Conservation (phyloP, 352 stramenopile genomes). For the Phytophthora ohioensis region DNA sequence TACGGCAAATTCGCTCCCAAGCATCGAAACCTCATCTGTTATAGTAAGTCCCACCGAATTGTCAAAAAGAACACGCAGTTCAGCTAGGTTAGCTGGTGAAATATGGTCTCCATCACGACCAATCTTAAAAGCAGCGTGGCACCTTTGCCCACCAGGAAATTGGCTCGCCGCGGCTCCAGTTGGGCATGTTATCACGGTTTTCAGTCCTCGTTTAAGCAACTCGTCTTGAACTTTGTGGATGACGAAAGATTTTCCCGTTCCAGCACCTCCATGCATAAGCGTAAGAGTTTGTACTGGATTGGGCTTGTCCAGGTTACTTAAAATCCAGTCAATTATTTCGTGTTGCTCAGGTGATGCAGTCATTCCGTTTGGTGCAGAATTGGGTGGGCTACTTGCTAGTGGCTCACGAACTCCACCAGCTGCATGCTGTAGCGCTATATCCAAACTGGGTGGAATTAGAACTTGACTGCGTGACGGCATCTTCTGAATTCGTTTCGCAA, state of each 20-base stretch:
- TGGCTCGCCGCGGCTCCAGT: conserved; percentile 1
- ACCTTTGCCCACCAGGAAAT: conserved; percentile 5
- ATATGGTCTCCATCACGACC: background rate
- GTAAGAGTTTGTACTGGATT: too few relatives aligned
- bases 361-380: too few relatives aligned
- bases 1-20: conserved; percentile 4
- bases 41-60: conserved; percentile 3
- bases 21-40: conserved; percentile 8
- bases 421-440: too few relatives aligned
- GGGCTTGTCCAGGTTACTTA: too few relatives aligned
- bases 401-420: too few relatives aligned
- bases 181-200: conserved; percentile 7
- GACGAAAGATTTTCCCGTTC: conserved; percentile 6
- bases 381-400: too few relatives aligned
- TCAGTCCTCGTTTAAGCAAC: background rate
- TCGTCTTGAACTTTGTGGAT: background rate
- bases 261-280: too few relatives aligned
- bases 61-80: conserved; percentile 2
- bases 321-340: too few relatives aligned
- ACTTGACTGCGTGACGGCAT: too few relatives aligned
- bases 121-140: conserved; percentile 10
- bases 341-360: too few relatives aligned
- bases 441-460: too few relatives aligned
- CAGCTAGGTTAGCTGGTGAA: background rate
- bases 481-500: too few relatives aligned